Percentiles rank a stretch among this genome's conserved stretches.
phyloP scores from a whole-genome alignment of 225 moss, liverwort and hornwort genomes.

The Climacium dendroides region DNA sequence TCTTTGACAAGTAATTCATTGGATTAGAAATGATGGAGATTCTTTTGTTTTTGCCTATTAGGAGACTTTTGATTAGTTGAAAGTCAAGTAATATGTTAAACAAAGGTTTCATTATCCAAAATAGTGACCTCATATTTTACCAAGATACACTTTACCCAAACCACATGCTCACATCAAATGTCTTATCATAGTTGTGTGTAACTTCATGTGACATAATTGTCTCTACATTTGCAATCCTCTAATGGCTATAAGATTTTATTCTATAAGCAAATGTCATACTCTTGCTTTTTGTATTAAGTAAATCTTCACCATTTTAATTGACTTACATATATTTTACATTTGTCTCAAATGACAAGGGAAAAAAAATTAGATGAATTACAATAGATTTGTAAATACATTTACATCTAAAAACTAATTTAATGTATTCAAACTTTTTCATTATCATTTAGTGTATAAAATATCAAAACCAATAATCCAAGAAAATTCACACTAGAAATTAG shows the following conservation, averaged over 20 bases:
- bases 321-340: not conserved
- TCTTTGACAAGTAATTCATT: not conserved
- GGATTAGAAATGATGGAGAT: not conserved
- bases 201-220: too few relatives aligned
- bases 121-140: not conserved
- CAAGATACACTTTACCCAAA: rapidly evolving
- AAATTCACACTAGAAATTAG: rapidly evolving
- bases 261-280: not conserved
- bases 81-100: not conserved
- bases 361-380: too few relatives aligned
- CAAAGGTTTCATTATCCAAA: not conserved
- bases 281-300: not conserved
- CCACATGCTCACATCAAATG: not conserved
- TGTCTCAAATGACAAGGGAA: too few relatives aligned
- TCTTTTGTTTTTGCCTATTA: not conserved
- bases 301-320: not conserved
- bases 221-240: not conserved
- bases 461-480: not conserved
- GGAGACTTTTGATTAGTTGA: not conserved
- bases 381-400: too few relatives aligned
- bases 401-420: too few relatives aligned
- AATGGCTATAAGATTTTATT: not conserved
- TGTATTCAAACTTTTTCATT: rapidly evolving
- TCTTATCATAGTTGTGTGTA: not conserved
- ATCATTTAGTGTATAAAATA: not conserved